Conservation (phyloP, 805 yeast species). For the Yarrowia sp. region DNA sequence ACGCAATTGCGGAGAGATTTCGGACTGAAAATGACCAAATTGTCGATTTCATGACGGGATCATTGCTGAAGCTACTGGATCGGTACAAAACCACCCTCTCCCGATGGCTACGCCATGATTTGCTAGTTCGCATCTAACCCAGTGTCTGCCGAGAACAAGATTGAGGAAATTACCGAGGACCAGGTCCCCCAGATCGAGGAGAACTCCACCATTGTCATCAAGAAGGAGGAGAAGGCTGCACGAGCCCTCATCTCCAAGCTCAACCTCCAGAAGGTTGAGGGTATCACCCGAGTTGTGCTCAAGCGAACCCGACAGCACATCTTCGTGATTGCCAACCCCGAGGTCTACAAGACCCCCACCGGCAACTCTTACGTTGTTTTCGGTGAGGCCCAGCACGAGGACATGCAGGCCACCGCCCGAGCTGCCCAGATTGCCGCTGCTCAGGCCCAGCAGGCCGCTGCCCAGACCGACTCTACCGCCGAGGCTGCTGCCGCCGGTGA, state of each 20-base stretch:
- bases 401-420: conserved; percentile 72
- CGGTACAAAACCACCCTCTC: too few relatives aligned
- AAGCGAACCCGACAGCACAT: conserved; percentile 88
- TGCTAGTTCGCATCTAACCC: background rate
- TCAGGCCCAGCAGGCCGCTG: conserved; percentile 50
- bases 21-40: background rate
- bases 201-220: conserved; percentile 78
- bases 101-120: too few relatives aligned
- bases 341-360: conserved; percentile 87
- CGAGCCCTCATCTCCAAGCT: conserved; percentile 83
- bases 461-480: conserved; percentile 40
- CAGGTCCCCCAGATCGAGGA: conserved; percentile 56
- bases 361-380: conserved; percentile 92
- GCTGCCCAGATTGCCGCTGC: conserved; percentile 75
- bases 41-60: background rate
- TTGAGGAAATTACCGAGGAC: conserved; percentile 26
- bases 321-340: conserved; percentile 89
- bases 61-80: too few relatives aligned
- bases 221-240: conserved; percentile 94
- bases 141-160: conserved; percentile 21
- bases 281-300: conserved; percentile 93
- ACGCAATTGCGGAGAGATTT: background rate
- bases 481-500: conserved; percentile 44
- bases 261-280: conserved; percentile 84
- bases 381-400: conserved; percentile 97